These are phyloP conservation scores for Huntiella omanensis DNA, from an alignment of 2,329 filamentous ascomycete genomes.

Conservation along the genomic window DNA sequence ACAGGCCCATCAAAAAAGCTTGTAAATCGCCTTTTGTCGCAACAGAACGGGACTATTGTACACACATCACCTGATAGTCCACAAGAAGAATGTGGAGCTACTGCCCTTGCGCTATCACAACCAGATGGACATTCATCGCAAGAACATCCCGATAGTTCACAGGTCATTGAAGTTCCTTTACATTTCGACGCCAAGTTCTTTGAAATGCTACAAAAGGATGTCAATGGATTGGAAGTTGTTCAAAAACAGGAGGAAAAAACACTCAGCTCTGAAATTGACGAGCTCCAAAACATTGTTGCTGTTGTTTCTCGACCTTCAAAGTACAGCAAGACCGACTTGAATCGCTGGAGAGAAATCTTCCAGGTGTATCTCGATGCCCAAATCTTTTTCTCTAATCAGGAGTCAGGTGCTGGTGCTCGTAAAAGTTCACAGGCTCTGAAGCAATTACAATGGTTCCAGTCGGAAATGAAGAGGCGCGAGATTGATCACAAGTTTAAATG, in stretches of 20 bases:
- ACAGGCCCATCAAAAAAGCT: constrained; percentile 45
- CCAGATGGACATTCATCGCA: not conserved
- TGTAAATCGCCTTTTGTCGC: constrained; percentile 33
- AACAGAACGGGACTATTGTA: constrained; percentile 1
- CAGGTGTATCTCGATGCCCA: constrained; percentile 62
- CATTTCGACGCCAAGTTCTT: constrained; percentile 69
- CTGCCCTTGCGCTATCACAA: not conserved
- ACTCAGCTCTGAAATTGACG: constrained; percentile 42
- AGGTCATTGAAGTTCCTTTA: constrained; percentile 51
- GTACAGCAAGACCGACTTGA: constrained; percentile 46
- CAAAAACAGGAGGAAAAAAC: constrained; percentile 46
- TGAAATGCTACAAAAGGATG: constrained; percentile 50
- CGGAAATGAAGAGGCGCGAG: constrained; percentile 41
- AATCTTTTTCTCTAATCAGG: constrained; percentile 65
- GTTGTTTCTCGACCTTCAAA: constrained; percentile 44
- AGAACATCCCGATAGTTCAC: not conserved
- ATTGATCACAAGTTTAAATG: constrained; percentile 46
- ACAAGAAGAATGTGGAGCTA: constrained; percentile 1
- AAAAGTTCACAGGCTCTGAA: constrained; percentile 45
- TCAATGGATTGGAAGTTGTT: constrained; percentile 48
- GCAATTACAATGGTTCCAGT: constrained; percentile 53
- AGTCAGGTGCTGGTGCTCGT: constrained; percentile 49
- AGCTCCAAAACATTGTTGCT: constrained; percentile 45
- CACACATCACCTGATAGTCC: not conserved
- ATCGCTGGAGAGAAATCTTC: constrained; percentile 64